Percentiles rank a stretch among this genome's conserved stretches.
phyloP scores from a whole-genome alignment of 148 eudicot species.

The Amaranthus hypochondriacus region DNA sequence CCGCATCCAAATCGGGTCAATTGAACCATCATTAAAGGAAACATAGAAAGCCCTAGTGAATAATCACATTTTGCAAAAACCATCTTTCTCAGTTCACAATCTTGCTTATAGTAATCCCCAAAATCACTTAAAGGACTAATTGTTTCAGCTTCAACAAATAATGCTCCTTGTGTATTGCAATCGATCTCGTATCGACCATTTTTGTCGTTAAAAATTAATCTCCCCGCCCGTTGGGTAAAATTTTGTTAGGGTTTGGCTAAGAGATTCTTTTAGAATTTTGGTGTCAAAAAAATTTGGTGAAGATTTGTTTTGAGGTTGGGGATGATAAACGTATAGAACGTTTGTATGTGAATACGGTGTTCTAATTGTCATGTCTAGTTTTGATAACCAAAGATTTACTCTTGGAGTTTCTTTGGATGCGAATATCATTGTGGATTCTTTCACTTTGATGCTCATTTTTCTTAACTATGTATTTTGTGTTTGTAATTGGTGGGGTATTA shows the following conservation, averaged over 20 bases:
- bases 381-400: conserved; percentile 21
- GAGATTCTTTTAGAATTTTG: conserved; percentile 17
- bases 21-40: conserved; percentile 13
- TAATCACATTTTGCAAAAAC: conserved; percentile 10
- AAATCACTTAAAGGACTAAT: background rate
- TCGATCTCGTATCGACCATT: conserved; percentile 26
- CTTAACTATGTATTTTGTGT: background rate
- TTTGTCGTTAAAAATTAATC: conserved; percentile 19
- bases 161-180: conserved; percentile 25
- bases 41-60: conserved; percentile 1
- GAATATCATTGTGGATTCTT: conserved; percentile 10
- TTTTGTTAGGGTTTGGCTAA: conserved; percentile 17
- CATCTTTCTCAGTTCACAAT: background rate
- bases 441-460: conserved; percentile 4
- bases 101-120: conserved; percentile 7
- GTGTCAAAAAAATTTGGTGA: conserved; percentile 14
- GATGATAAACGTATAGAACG: background rate
- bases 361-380: conserved; percentile 23
- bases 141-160: conserved; percentile 21
- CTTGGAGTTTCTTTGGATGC: conserved; percentile 26
- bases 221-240: conserved; percentile 30
- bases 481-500: too few relatives aligned
- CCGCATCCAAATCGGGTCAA: conserved; percentile 26
- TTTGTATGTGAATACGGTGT: conserved; percentile 11
- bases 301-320: background rate